Evolutionary conservation across 2,329 filamentous ascomycete genomes (phyloP).

Genomic region (Aspergillus carbonarius): DNA sequence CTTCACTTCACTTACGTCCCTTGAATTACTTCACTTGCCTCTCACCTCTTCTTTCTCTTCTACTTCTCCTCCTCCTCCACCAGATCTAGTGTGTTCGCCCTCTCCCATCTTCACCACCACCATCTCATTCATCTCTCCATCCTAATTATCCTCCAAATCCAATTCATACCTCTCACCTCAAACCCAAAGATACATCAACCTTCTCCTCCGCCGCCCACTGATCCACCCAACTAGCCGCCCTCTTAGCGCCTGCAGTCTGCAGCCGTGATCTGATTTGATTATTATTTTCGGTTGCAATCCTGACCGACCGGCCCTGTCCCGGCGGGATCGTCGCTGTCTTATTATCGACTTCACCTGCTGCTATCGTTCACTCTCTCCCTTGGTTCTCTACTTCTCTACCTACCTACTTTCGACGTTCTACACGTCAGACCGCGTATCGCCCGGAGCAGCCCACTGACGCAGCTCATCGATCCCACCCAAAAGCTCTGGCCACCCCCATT

Average conservation of each 20-base stretch:
- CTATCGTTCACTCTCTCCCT: not conserved
- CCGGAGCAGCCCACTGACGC: not conserved
- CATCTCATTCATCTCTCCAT: not conserved
- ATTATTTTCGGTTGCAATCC: not conserved
- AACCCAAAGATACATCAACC: not conserved
- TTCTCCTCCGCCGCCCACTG: not conserved
- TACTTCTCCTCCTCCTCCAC: slow-evolving; percentile 8
- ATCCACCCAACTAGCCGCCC: not conserved
- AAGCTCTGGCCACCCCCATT: not conserved
- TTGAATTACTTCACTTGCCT: slow-evolving; percentile 13
- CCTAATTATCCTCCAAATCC: not conserved
- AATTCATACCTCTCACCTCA: not conserved
- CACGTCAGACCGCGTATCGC: not conserved
- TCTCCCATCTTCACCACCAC: not conserved
- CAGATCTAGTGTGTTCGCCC: too few species aligned
- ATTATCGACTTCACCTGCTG: not conserved
- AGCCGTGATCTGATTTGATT: not conserved
- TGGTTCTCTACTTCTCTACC: not conserved
- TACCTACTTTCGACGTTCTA: not conserved
- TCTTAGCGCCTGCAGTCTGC: not conserved
- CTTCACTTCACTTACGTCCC: slow-evolving; percentile 13
- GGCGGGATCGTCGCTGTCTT: not conserved
- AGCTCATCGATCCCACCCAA: not conserved
- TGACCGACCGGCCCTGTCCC: not conserved
- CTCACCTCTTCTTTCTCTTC: slow-evolving; percentile 10